phyloP scores from a whole-genome alignment of 2,329 filamentous ascomycete genomes.

The Fusarium caatingaense region DNA sequence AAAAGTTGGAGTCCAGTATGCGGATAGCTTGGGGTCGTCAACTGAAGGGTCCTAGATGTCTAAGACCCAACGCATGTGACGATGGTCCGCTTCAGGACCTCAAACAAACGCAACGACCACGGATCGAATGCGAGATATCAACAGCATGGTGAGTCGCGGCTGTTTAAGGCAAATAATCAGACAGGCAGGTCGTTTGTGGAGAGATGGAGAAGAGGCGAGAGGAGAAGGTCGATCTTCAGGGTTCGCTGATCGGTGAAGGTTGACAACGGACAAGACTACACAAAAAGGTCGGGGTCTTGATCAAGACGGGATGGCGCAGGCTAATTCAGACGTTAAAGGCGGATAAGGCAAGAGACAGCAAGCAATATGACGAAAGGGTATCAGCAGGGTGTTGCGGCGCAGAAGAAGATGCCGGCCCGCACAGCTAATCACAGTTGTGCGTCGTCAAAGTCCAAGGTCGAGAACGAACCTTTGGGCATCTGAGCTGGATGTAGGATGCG shows the following conservation, averaged over 20 bases:
- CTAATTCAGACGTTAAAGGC: slow-evolving; percentile 11
- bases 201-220: slow-evolving; percentile 22
- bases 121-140: slow-evolving; percentile 24
- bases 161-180: slow-evolving; percentile 19
- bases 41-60: slow-evolving; percentile 1
- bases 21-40: background rate
- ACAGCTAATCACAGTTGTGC: slow-evolving; percentile 41
- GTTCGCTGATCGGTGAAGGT: slow-evolving; percentile 42
- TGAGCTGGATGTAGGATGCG: slow-evolving; percentile 37
- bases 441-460: slow-evolving; percentile 37
- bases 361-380: slow-evolving; percentile 35
- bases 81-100: slow-evolving; percentile 24
- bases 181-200: slow-evolving; percentile 17
- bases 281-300: slow-evolving; percentile 8
- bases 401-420: slow-evolving; percentile 30
- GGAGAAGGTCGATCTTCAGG: slow-evolving; percentile 41
- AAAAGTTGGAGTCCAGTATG: slow-evolving; percentile 1
- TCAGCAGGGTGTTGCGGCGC: slow-evolving; percentile 33
- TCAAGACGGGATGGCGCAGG: slow-evolving; percentile 20
- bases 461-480: slow-evolving; percentile 26
- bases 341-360: slow-evolving; percentile 21
- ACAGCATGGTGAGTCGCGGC: slow-evolving; percentile 38
- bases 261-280: slow-evolving; percentile 13
- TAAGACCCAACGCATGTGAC: slow-evolving; percentile 28
- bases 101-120: slow-evolving; percentile 25